A percentile compares a stretch with the other conserved stretches of the same genome.
These are phyloP conservation scores for Lyophyllum shimeji DNA, from an alignment of 768 basidiomycete species.

Conservation along the genomic window DNA sequence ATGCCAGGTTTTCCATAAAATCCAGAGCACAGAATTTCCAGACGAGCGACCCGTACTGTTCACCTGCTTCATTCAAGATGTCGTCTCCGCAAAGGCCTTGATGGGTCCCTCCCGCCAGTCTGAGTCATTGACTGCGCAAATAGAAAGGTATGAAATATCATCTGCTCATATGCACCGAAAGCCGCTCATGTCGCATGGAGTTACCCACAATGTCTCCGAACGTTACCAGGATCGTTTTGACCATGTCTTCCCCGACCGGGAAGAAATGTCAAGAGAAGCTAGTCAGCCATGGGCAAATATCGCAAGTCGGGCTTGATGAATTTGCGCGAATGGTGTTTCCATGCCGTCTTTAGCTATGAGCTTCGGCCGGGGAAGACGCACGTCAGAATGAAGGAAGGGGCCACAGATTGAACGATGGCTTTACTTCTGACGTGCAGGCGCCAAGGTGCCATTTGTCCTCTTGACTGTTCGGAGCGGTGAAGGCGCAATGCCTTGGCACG, in stretches of 20 bases:
- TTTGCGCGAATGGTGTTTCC: constrained; percentile 16
- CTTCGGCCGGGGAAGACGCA: too few relatives aligned
- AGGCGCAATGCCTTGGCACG: constrained; percentile 16
- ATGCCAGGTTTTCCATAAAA: too few relatives aligned
- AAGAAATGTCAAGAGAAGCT: constrained; percentile 20
- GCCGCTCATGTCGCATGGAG: too few relatives aligned
- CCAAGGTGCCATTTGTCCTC: constrained; percentile 22
- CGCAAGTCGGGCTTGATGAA: constrained; percentile 14
- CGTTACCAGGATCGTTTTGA: constrained; percentile 26
- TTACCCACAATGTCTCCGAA: constrained; percentile 30
- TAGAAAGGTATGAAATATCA: too few relatives aligned
- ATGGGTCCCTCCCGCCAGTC: too few relatives aligned
- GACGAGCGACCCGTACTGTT: too few relatives aligned
- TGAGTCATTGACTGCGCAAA: too few relatives aligned
- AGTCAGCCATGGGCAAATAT: constrained; percentile 14
- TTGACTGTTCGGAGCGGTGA: constrained; percentile 19
- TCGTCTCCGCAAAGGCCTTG: too few relatives aligned
- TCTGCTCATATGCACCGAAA: too few relatives aligned
- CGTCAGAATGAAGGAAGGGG: not conserved
- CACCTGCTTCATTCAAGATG: too few relatives aligned
- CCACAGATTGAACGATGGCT: not conserved
- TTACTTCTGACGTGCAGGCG: constrained; percentile 6
- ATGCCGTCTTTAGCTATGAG: constrained; percentile 5
- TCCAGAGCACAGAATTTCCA: too few relatives aligned
- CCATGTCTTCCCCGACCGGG: constrained; percentile 20